phyloP scores from a whole-genome alignment of 2,329 filamentous ascomycete genomes.

The Macrophomina pseudophaseolina region DNA sequence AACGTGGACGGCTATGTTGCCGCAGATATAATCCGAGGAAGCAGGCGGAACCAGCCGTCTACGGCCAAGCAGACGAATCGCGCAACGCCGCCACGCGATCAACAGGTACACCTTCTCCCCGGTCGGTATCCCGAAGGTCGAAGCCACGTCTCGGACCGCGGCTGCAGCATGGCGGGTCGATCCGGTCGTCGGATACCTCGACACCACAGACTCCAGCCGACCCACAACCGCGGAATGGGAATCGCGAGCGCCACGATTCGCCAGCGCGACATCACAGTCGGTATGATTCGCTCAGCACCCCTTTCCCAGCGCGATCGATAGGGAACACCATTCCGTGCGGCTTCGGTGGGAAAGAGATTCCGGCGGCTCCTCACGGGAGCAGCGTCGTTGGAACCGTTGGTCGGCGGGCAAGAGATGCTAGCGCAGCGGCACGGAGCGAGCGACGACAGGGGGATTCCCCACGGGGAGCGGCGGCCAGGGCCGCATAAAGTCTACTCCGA shows the following conservation, averaged over 20 bases:
- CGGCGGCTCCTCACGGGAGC: not conserved
- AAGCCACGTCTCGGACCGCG: not conserved
- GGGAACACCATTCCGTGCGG: not conserved
- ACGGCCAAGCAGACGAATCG: not conserved
- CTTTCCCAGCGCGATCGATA: not conserved
- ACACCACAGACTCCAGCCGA: not conserved
- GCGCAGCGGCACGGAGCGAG: not conserved
- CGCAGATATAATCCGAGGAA: too few species aligned
- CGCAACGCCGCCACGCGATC: not conserved
- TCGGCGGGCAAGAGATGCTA: not conserved
- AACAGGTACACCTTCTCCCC: not conserved
- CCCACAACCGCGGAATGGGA: not conserved
- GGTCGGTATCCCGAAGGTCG: not conserved
- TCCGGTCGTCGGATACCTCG: not conserved
- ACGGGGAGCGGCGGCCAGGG: not conserved
- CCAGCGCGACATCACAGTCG: too few species aligned
- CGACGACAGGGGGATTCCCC: conserved; percentile 1
- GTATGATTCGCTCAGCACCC: not conserved
- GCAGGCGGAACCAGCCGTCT: too few species aligned
- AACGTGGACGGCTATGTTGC: too few species aligned
- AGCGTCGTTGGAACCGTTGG: not conserved
- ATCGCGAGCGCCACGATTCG: not conserved
- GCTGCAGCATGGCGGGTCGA: not conserved
- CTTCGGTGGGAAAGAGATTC: conserved; percentile 12
- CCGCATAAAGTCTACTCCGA: not conserved